Conservation (phyloP, 371 early-diverging fungal genomes). For the Syncephalis plumigaleata region DNA sequence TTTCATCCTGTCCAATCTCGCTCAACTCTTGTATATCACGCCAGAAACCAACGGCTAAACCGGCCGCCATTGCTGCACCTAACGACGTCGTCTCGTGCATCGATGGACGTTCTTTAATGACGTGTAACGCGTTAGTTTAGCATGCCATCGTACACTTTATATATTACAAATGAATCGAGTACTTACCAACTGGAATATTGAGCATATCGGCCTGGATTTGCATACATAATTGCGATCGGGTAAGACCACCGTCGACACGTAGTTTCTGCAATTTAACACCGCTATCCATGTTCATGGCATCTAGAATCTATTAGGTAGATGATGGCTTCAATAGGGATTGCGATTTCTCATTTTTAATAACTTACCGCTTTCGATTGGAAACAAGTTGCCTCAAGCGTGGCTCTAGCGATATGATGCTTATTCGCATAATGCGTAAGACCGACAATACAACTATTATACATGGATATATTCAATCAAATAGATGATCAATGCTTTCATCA, state of each 20-base stretch:
- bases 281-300: constrained; percentile 70
- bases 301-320: constrained; percentile 52
- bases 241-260: constrained; percentile 86
- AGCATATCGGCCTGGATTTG: constrained; percentile 82
- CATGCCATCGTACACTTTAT: too few species aligned
- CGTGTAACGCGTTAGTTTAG: too few species aligned
- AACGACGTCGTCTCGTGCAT: constrained; percentile 88
- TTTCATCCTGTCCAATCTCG: too few species aligned
- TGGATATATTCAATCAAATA: too few species aligned
- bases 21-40: constrained; percentile 14
- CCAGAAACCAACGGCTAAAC: constrained; percentile 64
- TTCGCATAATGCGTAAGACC: constrained; percentile 82
- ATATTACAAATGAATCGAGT: too few species aligned
- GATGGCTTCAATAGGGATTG: background rate
- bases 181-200: constrained; percentile 42
- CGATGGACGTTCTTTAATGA: constrained; percentile 45
- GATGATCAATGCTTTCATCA: too few species aligned
- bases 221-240: constrained; percentile 77
- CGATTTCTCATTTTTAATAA: background rate
- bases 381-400: constrained; percentile 77
- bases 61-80: constrained; percentile 91
- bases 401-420: constrained; percentile 69
- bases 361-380: constrained; percentile 67
- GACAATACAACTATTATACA: constrained; percentile 41
- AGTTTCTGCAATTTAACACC: constrained; percentile 40